These are phyloP conservation scores for Backusella morwellensis DNA, from an alignment of 192 early-diverging fungal species.

Conservation along the genomic window DNA sequence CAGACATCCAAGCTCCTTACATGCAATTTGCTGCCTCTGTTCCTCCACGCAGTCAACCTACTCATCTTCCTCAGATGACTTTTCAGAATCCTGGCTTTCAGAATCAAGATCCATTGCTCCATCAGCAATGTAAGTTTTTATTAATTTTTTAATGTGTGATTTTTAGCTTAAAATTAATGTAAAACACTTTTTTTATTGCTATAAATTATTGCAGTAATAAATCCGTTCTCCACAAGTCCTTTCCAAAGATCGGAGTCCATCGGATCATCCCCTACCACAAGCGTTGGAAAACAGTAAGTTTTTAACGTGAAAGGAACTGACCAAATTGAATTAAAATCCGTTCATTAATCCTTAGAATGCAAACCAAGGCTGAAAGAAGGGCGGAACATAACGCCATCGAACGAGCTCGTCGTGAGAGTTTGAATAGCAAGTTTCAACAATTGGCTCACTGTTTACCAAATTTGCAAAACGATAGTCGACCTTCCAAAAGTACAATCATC, in stretches of 20 bases:
- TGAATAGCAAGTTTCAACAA: constrained; percentile 80
- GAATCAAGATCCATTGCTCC: neutral
- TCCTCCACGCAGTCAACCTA: neutral
- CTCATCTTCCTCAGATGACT: neutral
- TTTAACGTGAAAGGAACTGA: neutral
- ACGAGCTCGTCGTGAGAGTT: constrained; percentile 71
- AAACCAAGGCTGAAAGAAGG: constrained; percentile 37
- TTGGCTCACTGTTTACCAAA: constrained; percentile 71
- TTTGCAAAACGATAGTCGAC: constrained; percentile 66
- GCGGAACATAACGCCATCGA: constrained; percentile 85
- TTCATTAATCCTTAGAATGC: neutral
- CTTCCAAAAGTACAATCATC: constrained; percentile 77
- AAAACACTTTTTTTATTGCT: neutral
- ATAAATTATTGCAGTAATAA: neutral
- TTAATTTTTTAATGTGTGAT: neutral
- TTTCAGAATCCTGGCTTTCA: neutral
- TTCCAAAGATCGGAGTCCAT: constrained; percentile 4
- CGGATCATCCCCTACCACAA: neutral
- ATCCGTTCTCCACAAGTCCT: neutral
- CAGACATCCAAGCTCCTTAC: neutral
- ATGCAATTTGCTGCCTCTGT: constrained; percentile 16
- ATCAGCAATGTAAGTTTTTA: constrained; percentile 6
- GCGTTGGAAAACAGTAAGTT: neutral
- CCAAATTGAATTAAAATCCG: neutral
- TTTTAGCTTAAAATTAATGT: neutral